These are phyloP conservation scores for Coemansia sp. DNA, from an alignment of 192 early-diverging fungal genomes.

Conservation along the genomic window DNA sequence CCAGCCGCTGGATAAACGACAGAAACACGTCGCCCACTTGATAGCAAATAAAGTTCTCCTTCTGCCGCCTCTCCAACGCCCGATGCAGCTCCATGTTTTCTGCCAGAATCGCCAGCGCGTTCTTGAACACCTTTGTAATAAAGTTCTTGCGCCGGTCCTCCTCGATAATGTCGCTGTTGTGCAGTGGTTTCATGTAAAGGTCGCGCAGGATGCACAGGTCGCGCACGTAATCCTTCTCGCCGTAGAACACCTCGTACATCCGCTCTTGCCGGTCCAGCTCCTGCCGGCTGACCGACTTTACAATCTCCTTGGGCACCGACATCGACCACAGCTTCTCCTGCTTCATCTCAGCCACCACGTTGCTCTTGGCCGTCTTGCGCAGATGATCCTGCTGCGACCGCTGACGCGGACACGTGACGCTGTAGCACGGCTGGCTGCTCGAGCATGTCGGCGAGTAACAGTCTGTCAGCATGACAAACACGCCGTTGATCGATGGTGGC, in stretches of 20 bases:
- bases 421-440: slow-evolving; percentile 80
- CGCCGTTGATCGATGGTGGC: slow-evolving; percentile 59
- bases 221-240: slow-evolving; percentile 87
- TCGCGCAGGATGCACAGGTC: slow-evolving; percentile 79
- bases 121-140: slow-evolving; percentile 76
- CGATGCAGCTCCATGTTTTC: slow-evolving; percentile 62
- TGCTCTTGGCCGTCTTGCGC: slow-evolving; percentile 50
- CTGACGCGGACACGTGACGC: slow-evolving; percentile 79
- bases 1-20: slow-evolving; percentile 64
- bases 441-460: slow-evolving; percentile 95
- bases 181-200: slow-evolving; percentile 68
- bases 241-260: slow-evolving; percentile 90
- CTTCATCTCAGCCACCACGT: slow-evolving; percentile 53
- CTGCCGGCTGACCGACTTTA: slow-evolving; percentile 63
- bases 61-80: slow-evolving; percentile 64
- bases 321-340: slow-evolving; percentile 80
- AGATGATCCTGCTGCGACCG: slow-evolving; percentile 48
- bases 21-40: slow-evolving; percentile 85
- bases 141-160: slow-evolving; percentile 63
- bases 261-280: slow-evolving; percentile 91
- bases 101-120: slow-evolving; percentile 62
- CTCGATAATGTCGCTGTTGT: slow-evolving; percentile 63
- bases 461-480: slow-evolving; percentile 85
- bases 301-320: slow-evolving; percentile 71
- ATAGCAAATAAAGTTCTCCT: slow-evolving; percentile 66